Percentiles rank a stretch among this genome's conserved stretches.
Conservation (phyloP, 768 basidiomycete species). For the Wakefieldia striispora region DNA sequence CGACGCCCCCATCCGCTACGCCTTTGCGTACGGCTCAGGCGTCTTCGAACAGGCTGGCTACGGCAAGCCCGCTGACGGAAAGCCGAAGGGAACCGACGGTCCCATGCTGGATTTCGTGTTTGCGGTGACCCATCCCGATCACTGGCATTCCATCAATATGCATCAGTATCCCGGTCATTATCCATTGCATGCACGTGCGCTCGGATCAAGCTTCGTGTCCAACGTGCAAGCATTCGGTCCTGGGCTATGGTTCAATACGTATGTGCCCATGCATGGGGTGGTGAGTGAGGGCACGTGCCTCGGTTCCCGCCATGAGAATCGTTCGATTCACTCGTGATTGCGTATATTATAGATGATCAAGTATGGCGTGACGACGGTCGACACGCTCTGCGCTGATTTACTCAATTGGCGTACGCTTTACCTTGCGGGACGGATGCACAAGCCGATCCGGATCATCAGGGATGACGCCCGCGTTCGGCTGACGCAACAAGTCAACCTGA, state of each 20-base stretch:
- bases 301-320: not conserved
- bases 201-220: slow-evolving; percentile 84
- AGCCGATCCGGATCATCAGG: slow-evolving; percentile 90
- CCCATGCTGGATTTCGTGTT: slow-evolving; percentile 98
- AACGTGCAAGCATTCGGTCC: slow-evolving; percentile 73
- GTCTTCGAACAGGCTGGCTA: slow-evolving; percentile 94
- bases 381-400: slow-evolving; percentile 85
- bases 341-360: slow-evolving; percentile 70
- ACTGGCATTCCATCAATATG: slow-evolving; percentile 97
- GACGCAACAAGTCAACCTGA: slow-evolving; percentile 91
- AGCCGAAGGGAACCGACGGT: slow-evolving; percentile 32
- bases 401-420: slow-evolving; percentile 93
- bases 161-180: slow-evolving; percentile 90
- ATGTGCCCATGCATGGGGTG: slow-evolving; percentile 77
- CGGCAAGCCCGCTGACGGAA: slow-evolving; percentile 24
- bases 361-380: slow-evolving; percentile 93
- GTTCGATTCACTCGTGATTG: not conserved
- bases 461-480: slow-evolving; percentile 90
- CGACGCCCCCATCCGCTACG: slow-evolving; percentile 91
- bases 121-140: slow-evolving; percentile 87
- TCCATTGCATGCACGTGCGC: slow-evolving; percentile 76
- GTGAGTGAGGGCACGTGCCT: slow-evolving; percentile 47
- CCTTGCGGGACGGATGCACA: slow-evolving; percentile 95
- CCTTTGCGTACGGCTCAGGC: slow-evolving; percentile 96
- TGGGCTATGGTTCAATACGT: slow-evolving; percentile 96